Base-by-base conservation (phyloP, 2,329 filamentous ascomycete genomes). In the Cordyceps tenuipes region DNA sequence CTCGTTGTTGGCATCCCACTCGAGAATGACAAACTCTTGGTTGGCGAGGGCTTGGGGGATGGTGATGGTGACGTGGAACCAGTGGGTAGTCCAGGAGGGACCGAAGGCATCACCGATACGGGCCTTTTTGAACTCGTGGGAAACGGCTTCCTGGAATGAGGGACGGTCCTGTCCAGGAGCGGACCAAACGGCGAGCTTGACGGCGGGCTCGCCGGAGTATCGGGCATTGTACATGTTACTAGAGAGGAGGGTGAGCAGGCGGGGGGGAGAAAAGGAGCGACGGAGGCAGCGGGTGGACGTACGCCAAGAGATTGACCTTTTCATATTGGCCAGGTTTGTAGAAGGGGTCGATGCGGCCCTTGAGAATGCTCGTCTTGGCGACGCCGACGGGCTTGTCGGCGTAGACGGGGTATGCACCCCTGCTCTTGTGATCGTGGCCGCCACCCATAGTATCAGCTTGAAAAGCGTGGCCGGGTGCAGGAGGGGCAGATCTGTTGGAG, bases 61-160 rank as follows among this genome's bases (percentile, higher is more conserved):
- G 5, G 83, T 90, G 63, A 99, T 76, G 60, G 87, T 78, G 60
- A 97, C 83, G 67, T 86, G 90, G 82, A 99, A 96, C 94, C 94
- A 99, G 73, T 97, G 94, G 9, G 94, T 99, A 1, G 91, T 89
- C 94, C 94, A 99, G 41, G 91, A 94, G 2, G 94, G 94, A 0
- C 94, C 94, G 67, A 97, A 97, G 7, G 79, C 84, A 61, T 88
- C 81, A 62, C 93, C 92, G 59, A 91, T 85, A 19, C 82, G 77
- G 9, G 92, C 89, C 53, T 86, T 81, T 56, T 81, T 82, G 77
- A 93, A 99, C 7, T 86, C 77, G 66, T 95, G 86, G 52, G 77
- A 78, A n/a, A 80, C 77, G 6, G 92, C 93, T 60, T 97, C 90
- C 64, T 92, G 77, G 76, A 99, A 99, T 3, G 87, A 86, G 2